Evolutionary conservation across 148 eudicot genomes (phyloP).

Genomic region (Suaeda aralocaspica): DNA sequence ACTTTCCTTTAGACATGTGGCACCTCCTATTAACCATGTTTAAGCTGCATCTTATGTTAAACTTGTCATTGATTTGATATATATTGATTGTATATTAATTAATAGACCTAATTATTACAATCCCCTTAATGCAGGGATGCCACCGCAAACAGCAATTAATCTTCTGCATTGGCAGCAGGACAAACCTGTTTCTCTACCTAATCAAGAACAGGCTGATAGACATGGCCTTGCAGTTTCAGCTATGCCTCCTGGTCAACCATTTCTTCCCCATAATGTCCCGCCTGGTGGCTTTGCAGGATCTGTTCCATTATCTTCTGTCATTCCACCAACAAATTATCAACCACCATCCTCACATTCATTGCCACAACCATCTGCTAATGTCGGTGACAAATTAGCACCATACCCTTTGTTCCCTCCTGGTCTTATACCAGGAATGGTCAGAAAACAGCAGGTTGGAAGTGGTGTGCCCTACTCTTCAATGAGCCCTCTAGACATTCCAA

Average conservation of each 20-base stretch:
- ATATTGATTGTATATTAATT: background rate
- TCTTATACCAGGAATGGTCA: conserved; percentile 93
- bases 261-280: conserved; percentile 44
- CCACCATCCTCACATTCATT: conserved; percentile 34
- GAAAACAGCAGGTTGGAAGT: conserved; percentile 89
- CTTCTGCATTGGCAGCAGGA: conserved; percentile 66
- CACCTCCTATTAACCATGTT: background rate
- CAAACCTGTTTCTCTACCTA: conserved; percentile 35
- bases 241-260: conserved; percentile 48
- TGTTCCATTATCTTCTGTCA: conserved; percentile 40
- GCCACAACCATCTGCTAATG: conserved; percentile 32
- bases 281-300: conserved; percentile 46
- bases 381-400: conserved; percentile 65
- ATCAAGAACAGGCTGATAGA: conserved; percentile 56
- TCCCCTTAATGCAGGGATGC: conserved; percentile 34
- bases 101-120: background rate
- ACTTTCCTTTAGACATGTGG: background rate
- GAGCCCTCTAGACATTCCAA: conserved; percentile 97
- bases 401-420: conserved; percentile 97
- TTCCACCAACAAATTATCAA: conserved; percentile 49
- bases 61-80: background rate
- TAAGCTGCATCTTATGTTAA: background rate
- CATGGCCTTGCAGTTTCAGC: conserved; percentile 40
- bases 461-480: conserved; percentile 97
- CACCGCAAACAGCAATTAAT: conserved; percentile 39